Percentiles rank a stretch among this genome's conserved stretches.
Conservation (phyloP, 2,329 filamentous ascomycete genomes). For the Cladosporium sp. region DNA sequence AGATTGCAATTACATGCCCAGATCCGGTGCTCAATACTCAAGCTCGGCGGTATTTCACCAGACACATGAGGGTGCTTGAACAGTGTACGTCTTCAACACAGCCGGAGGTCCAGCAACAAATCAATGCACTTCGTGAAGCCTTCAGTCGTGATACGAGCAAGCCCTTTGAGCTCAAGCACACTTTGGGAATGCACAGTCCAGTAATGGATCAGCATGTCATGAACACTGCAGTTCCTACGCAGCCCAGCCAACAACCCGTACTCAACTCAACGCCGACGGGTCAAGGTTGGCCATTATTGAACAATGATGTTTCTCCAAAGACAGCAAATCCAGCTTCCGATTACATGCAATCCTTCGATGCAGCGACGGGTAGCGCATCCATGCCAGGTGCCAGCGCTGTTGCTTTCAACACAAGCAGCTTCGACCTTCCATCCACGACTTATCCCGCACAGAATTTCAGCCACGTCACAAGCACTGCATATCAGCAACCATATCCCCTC, state of each 20-base stretch:
- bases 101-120: constrained; percentile 84
- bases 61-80: constrained; percentile 92
- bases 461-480: constrained; percentile 1
- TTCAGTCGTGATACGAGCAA: constrained; percentile 83
- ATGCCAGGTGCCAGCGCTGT: constrained; percentile 9
- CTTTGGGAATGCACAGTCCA: constrained; percentile 66
- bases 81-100: constrained; percentile 75
- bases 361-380: not conserved
- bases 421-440: constrained; percentile 9
- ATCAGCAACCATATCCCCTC: constrained; percentile 3
- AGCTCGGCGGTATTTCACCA: constrained; percentile 81
- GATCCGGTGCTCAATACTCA: constrained; percentile 83
- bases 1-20: constrained; percentile 91
- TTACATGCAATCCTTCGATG: constrained; percentile 1
- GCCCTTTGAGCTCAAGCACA: constrained; percentile 83
- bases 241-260: constrained; percentile 9
- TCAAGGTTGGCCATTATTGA: not conserved
- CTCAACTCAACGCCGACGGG: not conserved
- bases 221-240: constrained; percentile 14
- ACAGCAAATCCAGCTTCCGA: not conserved
- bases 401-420: constrained; percentile 14
- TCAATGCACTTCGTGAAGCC: constrained; percentile 81
- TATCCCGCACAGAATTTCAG: constrained; percentile 18
- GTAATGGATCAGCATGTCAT: constrained; percentile 42
- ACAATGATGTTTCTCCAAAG: not conserved